Percentiles rank a stretch among this genome's conserved stretches.
Evolutionary conservation across 2,329 filamentous ascomycete genomes (phyloP).

Genomic region (Cladobotryum mycophilum): DNA sequence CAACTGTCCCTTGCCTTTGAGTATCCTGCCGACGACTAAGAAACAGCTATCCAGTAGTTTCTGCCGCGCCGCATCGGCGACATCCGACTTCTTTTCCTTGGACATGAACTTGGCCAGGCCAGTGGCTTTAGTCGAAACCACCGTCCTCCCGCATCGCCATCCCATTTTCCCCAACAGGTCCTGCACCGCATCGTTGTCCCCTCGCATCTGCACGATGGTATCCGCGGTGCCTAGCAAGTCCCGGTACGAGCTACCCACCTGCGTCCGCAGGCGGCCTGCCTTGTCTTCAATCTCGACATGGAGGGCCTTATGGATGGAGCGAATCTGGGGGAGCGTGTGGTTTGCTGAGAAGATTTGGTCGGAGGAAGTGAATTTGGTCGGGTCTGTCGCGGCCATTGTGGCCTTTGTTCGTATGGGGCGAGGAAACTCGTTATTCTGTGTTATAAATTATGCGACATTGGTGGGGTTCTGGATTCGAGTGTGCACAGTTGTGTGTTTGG

Average conservation of each 20-base stretch:
- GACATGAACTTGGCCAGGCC: slow-evolving; percentile 46
- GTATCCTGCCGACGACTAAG: slow-evolving; percentile 41
- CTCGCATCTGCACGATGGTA: slow-evolving; percentile 85
- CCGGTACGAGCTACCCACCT: slow-evolving; percentile 68
- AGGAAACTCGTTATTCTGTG: neutral
- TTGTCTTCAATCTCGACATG: slow-evolving; percentile 57
- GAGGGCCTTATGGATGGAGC: slow-evolving; percentile 54
- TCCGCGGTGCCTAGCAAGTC: slow-evolving; percentile 88
- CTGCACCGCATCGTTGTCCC: slow-evolving; percentile 69
- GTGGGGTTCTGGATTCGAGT: neutral
- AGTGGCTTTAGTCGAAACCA: slow-evolving; percentile 59
- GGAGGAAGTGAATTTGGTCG: slow-evolving; percentile 42
- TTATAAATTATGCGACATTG: slow-evolving; percentile 7
- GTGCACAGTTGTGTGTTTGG: neutral
- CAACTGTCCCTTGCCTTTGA: slow-evolving; percentile 35
- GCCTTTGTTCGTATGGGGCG: slow-evolving; percentile 3
- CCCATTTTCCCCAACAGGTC: slow-evolving; percentile 65
- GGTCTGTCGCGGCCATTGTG: slow-evolving; percentile 40
- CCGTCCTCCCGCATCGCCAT: slow-evolving; percentile 65
- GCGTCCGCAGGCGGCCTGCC: slow-evolving; percentile 53
- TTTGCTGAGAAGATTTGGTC: slow-evolving; percentile 48
- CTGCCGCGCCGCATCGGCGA: slow-evolving; percentile 35
- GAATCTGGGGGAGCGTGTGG: slow-evolving; percentile 57
- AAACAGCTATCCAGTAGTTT: slow-evolving; percentile 48
- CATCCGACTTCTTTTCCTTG: slow-evolving; percentile 21